phyloP scores from a whole-genome alignment of 2,329 filamentous ascomycete species.

The Sarocladium kiliense region DNA sequence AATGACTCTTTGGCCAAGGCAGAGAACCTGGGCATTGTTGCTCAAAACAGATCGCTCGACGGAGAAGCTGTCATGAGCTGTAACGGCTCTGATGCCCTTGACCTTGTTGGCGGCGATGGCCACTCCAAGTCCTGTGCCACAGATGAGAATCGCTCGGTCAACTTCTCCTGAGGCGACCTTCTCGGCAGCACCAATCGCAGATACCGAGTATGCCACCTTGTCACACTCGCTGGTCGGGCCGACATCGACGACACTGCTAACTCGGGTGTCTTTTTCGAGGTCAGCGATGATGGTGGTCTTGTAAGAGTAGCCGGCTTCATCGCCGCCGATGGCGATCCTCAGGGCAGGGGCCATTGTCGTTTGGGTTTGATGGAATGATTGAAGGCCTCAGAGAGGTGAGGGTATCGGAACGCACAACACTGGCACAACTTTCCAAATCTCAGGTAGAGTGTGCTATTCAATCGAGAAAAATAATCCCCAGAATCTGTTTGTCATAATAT shows the following conservation, averaged over 20 bases:
- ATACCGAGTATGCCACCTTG: constrained; percentile 77
- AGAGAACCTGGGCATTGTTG: constrained; percentile 83
- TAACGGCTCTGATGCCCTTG: constrained; percentile 77
- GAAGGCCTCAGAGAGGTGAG: not conserved
- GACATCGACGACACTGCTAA: constrained; percentile 66
- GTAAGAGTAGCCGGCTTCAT: constrained; percentile 69
- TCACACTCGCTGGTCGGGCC: constrained; percentile 61
- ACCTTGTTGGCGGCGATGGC: constrained; percentile 86
- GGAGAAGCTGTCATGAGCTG: constrained; percentile 78
- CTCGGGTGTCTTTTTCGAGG: constrained; percentile 61
- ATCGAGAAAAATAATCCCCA: too few species aligned
- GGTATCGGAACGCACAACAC: too few species aligned
- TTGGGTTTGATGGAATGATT: not conserved
- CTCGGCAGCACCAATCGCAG: constrained; percentile 65
- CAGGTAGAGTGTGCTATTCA: too few species aligned
- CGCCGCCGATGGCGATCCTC: constrained; percentile 14
- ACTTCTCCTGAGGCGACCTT: constrained; percentile 57
- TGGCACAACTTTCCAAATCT: too few species aligned
- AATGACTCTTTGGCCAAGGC: constrained; percentile 78
- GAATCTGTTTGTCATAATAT: too few species aligned
- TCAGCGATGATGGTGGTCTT: constrained; percentile 72
- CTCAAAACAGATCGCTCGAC: constrained; percentile 78
- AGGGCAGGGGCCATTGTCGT: constrained; percentile 1
- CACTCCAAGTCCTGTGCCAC: constrained; percentile 82
- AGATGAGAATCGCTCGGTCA: constrained; percentile 77